Conservation (phyloP, 495 filamentous ascomycete genomes). For the Aspergillus coremiiformis region DNA sequence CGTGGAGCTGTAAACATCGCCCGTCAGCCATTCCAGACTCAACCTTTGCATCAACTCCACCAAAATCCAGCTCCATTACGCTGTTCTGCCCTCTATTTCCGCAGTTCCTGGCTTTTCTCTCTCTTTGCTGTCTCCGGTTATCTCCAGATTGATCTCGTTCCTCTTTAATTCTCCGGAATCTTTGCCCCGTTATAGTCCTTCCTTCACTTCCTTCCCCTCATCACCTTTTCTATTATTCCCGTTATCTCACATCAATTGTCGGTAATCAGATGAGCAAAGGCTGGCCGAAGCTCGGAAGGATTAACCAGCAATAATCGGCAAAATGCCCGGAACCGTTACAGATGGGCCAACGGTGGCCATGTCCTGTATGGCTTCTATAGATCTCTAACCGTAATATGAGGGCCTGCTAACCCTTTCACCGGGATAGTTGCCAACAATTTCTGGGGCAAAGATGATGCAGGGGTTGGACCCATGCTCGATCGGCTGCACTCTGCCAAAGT, state of each 20-base stretch:
- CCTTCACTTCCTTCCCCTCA: not conserved
- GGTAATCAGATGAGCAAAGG: constrained; percentile 32
- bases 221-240: constrained; percentile 8
- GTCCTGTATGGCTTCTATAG: constrained; percentile 45
- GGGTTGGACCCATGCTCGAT: constrained; percentile 83
- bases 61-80: constrained; percentile 12
- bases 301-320: constrained; percentile 17
- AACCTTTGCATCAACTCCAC: constrained; percentile 26
- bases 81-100: constrained; percentile 16
- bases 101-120: constrained; percentile 7
- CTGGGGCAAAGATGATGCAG: constrained; percentile 99
- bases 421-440: constrained; percentile 94
- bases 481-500: constrained; percentile 95
- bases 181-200: not conserved
- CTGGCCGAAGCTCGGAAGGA: constrained; percentile 34
- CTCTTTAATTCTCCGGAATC: not conserved
- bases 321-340: constrained; percentile 55
- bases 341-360: constrained; percentile 58
- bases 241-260: constrained; percentile 10
- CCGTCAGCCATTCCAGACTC: constrained; percentile 20
- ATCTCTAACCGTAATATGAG: not conserved
- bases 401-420: constrained; percentile 11
- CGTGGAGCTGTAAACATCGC: constrained; percentile 35
- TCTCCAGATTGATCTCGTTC: not conserved
- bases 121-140: constrained; percentile 1